These are phyloP conservation scores for Oxytropis ochrocephala DNA, from an alignment of 306 rosid genomes.

Conservation along the genomic window DNA sequence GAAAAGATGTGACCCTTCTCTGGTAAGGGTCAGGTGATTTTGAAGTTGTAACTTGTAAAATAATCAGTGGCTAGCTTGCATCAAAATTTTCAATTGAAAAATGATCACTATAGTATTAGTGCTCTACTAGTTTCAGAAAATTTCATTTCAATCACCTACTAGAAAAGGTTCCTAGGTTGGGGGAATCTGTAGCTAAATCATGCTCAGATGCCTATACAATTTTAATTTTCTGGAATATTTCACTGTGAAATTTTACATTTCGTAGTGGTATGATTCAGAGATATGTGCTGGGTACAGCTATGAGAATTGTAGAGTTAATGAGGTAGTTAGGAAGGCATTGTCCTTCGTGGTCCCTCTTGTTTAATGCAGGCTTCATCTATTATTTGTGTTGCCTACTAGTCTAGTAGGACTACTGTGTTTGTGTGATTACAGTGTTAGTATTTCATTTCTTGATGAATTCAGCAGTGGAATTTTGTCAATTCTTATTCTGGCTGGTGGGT, in stretches of 20 bases:
- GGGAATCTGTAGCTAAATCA: background rate
- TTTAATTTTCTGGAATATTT: background rate
- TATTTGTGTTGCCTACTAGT: background rate
- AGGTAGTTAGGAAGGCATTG: constrained; percentile 24
- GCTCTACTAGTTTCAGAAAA: constrained; percentile 1
- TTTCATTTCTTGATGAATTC: background rate
- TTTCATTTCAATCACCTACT: background rate
- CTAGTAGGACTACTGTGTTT: background rate
- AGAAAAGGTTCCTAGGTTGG: background rate
- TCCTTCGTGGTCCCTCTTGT: constrained; percentile 26
- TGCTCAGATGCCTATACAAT: background rate
- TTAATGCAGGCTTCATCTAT: constrained; percentile 21
- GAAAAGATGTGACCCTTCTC: constrained; percentile 16
- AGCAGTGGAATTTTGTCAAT: constrained; percentile 17
- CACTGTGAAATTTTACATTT: background rate
- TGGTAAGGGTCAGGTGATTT: constrained; percentile 12
- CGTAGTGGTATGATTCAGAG: background rate
- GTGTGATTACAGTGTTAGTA: background rate
- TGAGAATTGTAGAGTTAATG: constrained; percentile 22
- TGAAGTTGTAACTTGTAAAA: constrained; percentile 15
- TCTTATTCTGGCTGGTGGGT: constrained; percentile 12
- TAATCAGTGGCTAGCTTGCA: background rate
- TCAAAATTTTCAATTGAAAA: background rate
- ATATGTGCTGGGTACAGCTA: constrained; percentile 33
- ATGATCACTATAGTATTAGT: background rate